Evolutionary conservation across 495 filamentous ascomycete species (phyloP).

Genomic region (Venustampulla echinocandica): DNA sequence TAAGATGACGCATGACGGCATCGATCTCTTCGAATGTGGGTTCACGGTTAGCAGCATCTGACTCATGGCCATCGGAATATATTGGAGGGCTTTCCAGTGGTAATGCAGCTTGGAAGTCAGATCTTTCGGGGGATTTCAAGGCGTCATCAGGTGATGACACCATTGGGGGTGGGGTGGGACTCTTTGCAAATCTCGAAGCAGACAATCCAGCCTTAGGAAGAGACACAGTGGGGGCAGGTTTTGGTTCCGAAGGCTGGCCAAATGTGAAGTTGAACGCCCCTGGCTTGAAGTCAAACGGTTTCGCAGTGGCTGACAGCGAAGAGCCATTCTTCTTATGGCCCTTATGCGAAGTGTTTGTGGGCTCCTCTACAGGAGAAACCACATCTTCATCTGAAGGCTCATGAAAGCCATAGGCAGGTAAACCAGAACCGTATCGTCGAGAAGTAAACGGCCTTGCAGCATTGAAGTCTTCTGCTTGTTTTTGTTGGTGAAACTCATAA

Average conservation of each 20-base stretch:
- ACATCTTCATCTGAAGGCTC: conserved; percentile 13
- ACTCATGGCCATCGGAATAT: conserved; percentile 14
- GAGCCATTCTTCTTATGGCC: conserved; percentile 40
- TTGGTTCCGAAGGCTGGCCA: conserved; percentile 12
- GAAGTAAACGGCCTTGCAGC: conserved; percentile 25
- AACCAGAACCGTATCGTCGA: conserved; percentile 22
- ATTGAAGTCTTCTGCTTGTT: conserved; percentile 30
- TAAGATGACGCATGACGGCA: conserved; percentile 74
- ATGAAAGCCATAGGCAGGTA: conserved; percentile 19
- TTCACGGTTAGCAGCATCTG: conserved; percentile 9
- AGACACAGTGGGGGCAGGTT: conserved; percentile 20
- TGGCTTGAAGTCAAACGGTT: conserved; percentile 55
- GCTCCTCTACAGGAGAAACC: conserved; percentile 19
- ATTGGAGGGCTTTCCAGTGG: conserved; percentile 23
- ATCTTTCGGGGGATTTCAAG: conserved; percentile 18
- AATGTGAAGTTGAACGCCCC: conserved; percentile 30
- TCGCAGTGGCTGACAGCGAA: conserved; percentile 59
- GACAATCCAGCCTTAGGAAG: conserved; percentile 28
- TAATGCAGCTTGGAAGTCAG: conserved; percentile 25
- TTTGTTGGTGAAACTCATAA: conserved; percentile 34
- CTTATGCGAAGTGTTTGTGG: conserved; percentile 23
- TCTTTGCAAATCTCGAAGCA: conserved; percentile 34
- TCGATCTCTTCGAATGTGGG: conserved; percentile 72
- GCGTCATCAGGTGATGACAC: conserved; percentile 13
- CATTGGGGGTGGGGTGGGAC: conserved; percentile 29